phyloP scores from a whole-genome alignment of 1,139 yeast genomes.

The Diutina pseudorugosa region DNA sequence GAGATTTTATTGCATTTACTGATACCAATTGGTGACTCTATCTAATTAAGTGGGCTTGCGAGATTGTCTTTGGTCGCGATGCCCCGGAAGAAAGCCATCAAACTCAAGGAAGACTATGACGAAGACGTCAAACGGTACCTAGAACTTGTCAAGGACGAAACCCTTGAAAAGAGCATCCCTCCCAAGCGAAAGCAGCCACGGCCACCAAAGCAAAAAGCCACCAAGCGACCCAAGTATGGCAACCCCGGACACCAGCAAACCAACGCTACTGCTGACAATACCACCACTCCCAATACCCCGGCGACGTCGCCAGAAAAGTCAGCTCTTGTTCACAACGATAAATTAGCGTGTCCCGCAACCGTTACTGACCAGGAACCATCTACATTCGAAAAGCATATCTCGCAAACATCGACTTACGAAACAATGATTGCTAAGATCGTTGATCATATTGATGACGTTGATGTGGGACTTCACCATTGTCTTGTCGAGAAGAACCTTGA shows the following conservation, averaged over 20 bases:
- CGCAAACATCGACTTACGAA: not conserved
- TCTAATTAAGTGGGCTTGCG: no score
- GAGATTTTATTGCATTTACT: no score
- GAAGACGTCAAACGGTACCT: not conserved
- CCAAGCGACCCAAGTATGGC: not conserved
- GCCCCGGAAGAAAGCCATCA: not conserved
- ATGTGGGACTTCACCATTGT: not conserved
- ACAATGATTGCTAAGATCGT: not conserved
- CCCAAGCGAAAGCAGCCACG: constrained; percentile 1
- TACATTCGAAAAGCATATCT: not conserved
- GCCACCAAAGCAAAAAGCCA: not conserved
- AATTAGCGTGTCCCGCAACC: not conserved
- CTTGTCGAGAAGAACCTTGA: not conserved
- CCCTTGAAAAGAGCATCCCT: not conserved
- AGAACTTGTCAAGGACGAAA: not conserved
- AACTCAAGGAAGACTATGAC: not conserved
- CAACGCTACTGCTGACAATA: no score
- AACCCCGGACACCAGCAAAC: no score
- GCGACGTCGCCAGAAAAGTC: not conserved
- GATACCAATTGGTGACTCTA: no score
- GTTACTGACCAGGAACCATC: not conserved
- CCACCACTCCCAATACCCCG: no score
- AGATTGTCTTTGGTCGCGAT: not conserved
- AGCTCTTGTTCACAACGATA: not conserved
- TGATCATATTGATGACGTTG: not conserved